A percentile compares a stretch with the other conserved stretches of the same genome.
These are phyloP conservation scores for Zoysia matrella DNA, from an alignment of 202 grass and related monocot genomes.

Conservation along the genomic window DNA sequence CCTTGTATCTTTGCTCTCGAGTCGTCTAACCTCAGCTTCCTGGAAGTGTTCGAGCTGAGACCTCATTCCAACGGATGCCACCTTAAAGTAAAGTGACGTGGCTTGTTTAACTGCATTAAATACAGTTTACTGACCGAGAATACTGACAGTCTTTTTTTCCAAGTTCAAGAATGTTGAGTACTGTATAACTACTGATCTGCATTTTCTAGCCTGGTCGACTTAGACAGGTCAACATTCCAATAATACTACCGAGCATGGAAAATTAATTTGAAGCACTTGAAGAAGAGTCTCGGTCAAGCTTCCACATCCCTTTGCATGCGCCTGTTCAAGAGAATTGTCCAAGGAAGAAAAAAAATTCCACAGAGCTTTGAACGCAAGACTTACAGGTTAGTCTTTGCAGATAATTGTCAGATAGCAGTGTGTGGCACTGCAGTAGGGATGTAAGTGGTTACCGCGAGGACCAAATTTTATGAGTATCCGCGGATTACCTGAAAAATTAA, in stretches of 20 bases:
- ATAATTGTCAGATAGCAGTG: no score
- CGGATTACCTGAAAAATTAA: no score
- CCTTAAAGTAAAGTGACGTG: background rate
- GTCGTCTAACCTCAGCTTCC: background rate
- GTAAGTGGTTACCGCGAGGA: no score
- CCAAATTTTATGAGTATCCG: no score
- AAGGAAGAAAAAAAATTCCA: constrained; percentile 17
- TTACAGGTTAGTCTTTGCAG: no score
- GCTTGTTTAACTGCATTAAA: background rate
- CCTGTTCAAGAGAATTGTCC: background rate
- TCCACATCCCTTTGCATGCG: background rate
- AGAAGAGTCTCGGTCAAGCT: constrained; percentile 40
- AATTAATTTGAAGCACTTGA: background rate
- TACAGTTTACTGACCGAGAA: background rate
- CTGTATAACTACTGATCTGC: background rate
- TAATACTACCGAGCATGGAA: background rate
- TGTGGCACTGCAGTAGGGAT: no score
- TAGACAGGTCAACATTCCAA: background rate
- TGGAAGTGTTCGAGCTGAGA: background rate
- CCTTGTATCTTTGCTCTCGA: background rate
- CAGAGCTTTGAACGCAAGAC: background rate
- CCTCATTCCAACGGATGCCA: background rate
- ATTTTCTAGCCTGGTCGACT: background rate
- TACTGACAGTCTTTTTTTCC: background rate
- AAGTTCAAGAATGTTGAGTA: background rate